Evolutionary conservation across 164 flowering plant genomes (phyloP).

Genomic region (Buxus sempervirens): DNA sequence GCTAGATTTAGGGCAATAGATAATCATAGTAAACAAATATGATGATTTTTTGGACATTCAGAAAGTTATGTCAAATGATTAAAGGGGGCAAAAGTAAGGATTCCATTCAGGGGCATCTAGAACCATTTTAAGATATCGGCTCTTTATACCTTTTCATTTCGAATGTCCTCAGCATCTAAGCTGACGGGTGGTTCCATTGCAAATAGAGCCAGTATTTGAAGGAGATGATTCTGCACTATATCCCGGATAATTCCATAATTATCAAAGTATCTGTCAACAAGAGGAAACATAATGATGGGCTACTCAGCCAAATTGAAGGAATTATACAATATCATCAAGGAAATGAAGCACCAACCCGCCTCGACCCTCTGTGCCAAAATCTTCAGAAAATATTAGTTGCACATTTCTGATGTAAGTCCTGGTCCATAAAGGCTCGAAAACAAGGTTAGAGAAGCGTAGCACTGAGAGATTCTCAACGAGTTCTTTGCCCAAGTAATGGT

Average conservation of each 20-base stretch:
- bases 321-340: not conserved
- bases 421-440: conserved; percentile 89
- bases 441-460: conserved; percentile 90
- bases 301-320: not conserved
- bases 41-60: not conserved
- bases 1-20: not conserved
- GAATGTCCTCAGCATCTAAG: conserved; percentile 85
- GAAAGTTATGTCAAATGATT: not conserved
- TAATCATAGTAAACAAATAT: not conserved
- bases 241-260: conserved; percentile 88
- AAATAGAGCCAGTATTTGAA: conserved; percentile 79
- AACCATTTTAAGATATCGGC: not conserved
- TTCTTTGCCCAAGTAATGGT: conserved; percentile 87
- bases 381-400: conserved; percentile 86
- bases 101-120: not conserved
- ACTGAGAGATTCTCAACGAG: conserved; percentile 84
- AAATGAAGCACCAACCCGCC: conserved; percentile 57
- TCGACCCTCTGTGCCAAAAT: conserved; percentile 84
- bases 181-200: conserved; percentile 98
- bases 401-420: conserved; percentile 82
- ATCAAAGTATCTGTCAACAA: conserved; percentile 58
- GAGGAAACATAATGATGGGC: conserved; percentile 2
- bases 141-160: conserved; percentile 76
- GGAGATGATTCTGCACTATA: conserved; percentile 86
- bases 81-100: too few species aligned